Percentiles rank a stretch among this genome's conserved stretches.
phyloP scores from a whole-genome alignment of 2,329 filamentous ascomycete genomes.

The Periconia sp. region DNA sequence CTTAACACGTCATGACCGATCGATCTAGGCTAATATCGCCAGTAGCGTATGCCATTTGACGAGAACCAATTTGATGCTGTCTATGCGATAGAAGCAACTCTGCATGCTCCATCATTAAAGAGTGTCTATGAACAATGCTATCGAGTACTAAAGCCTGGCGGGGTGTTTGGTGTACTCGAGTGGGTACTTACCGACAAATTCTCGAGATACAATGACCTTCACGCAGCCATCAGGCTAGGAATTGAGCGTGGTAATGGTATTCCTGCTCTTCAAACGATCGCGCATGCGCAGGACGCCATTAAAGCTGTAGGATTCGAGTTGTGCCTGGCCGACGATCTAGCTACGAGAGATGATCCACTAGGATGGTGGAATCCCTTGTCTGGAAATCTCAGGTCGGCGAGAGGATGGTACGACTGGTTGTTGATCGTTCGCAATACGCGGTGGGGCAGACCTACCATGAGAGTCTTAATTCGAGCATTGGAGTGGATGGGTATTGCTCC shows the following conservation, averaged over 20 bases:
- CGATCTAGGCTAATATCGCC: not conserved
- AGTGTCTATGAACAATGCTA: constrained; percentile 90
- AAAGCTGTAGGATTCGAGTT: constrained; percentile 83
- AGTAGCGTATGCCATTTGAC: not conserved
- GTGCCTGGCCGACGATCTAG: constrained; percentile 80
- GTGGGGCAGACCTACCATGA: constrained; percentile 70
- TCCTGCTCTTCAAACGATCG: constrained; percentile 86
- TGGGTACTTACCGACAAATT: constrained; percentile 96
- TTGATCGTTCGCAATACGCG: not conserved
- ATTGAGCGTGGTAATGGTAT: constrained; percentile 94
- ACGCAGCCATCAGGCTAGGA: constrained; percentile 68
- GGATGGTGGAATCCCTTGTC: constrained; percentile 92
- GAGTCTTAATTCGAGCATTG: constrained; percentile 73
- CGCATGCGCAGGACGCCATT: constrained; percentile 78
- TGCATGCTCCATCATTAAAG: constrained; percentile 83
- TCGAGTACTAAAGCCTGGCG: constrained; percentile 89
- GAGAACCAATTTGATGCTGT: constrained; percentile 74
- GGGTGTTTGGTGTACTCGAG: constrained; percentile 91
- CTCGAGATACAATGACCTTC: constrained; percentile 79
- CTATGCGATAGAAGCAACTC: constrained; percentile 92
- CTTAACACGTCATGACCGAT: not conserved
- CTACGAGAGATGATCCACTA: constrained; percentile 70
- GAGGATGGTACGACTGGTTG: constrained; percentile 62
- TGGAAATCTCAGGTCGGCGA: constrained; percentile 62
- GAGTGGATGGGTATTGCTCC: constrained; percentile 76